Percentiles rank a stretch among this genome's conserved stretches.
These are phyloP conservation scores for Aspergillus bertholletiae DNA, from an alignment of 495 filamentous ascomycete genomes.

Conservation along the genomic window DNA sequence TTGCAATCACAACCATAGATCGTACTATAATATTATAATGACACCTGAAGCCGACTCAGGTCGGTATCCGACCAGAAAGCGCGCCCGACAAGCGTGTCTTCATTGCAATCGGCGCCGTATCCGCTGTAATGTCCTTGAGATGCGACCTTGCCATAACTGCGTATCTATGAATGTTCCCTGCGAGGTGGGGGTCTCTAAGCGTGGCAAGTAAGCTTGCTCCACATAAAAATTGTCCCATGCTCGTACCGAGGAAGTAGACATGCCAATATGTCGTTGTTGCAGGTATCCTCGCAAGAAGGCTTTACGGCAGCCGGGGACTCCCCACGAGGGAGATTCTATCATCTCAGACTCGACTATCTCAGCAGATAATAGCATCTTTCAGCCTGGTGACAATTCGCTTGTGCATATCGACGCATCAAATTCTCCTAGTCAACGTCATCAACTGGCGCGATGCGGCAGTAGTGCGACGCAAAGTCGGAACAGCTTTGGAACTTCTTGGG, in stretches of 20 bases:
- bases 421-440: neutral
- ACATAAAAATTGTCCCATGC: neutral
- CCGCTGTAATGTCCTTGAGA: constrained; percentile 44
- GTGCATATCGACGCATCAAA: neutral
- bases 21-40: neutral
- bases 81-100: constrained; percentile 43
- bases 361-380: neutral
- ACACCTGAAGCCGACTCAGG: neutral
- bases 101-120: constrained; percentile 45
- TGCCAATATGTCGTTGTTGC: neutral
- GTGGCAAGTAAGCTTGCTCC: constrained; percentile 36
- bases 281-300: constrained; percentile 23
- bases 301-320: neutral
- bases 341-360: constrained; percentile 1
- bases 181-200: constrained; percentile 39
- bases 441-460: neutral
- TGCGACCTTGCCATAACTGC: constrained; percentile 44
- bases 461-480: neutral
- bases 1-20: neutral
- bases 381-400: neutral
- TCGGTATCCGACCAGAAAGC: constrained; percentile 18
- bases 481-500: neutral
- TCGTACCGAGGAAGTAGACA: neutral
- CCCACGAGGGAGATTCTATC: neutral
- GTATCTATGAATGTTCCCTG: constrained; percentile 33